A percentile compares a stretch with the other conserved stretches of the same genome.
Evolutionary conservation across 768 basidiomycete species (phyloP).

Genomic region (Hortiboletus flavorubellus): DNA sequence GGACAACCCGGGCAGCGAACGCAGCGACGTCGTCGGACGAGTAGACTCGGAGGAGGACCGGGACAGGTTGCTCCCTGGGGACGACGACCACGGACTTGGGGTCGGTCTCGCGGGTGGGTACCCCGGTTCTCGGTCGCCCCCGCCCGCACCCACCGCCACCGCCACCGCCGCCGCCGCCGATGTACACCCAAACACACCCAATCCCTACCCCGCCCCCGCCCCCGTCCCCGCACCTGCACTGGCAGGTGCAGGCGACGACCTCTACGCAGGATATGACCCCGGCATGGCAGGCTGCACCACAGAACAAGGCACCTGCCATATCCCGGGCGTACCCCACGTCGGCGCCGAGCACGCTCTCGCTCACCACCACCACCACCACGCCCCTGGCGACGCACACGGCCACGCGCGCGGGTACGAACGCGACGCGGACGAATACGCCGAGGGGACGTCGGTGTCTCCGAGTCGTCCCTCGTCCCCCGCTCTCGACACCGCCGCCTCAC

Average conservation of each 20-base stretch:
- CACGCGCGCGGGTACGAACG: conserved; percentile 18
- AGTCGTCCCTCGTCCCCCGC: neutral
- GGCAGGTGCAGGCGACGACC: conserved; percentile 1
- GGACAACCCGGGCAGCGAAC: neutral
- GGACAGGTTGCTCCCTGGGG: neutral
- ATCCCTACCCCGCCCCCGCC: neutral
- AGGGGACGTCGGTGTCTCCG: too few species aligned
- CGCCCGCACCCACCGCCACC: too few species aligned
- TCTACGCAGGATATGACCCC: conserved; percentile 19
- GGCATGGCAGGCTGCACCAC: conserved; percentile 23
- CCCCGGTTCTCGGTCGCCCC: neutral
- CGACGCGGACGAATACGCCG: conserved; percentile 16
- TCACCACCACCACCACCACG: too few species aligned
- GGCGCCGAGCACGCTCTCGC: neutral
- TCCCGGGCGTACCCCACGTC: conserved; percentile 8
- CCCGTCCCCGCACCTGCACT: neutral
- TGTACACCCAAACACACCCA: neutral
- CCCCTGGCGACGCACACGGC: neutral
- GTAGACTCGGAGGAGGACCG: neutral
- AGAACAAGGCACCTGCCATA: neutral
- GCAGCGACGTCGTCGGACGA: too few species aligned
- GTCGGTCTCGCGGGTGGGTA: conserved; percentile 1
- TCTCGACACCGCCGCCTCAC: neutral
- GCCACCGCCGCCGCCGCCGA: too few species aligned
- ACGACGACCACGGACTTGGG: conserved; percentile 1